Conservation (phyloP, 2,329 filamentous ascomycete species). For the Diaporthe batatas region DNA sequence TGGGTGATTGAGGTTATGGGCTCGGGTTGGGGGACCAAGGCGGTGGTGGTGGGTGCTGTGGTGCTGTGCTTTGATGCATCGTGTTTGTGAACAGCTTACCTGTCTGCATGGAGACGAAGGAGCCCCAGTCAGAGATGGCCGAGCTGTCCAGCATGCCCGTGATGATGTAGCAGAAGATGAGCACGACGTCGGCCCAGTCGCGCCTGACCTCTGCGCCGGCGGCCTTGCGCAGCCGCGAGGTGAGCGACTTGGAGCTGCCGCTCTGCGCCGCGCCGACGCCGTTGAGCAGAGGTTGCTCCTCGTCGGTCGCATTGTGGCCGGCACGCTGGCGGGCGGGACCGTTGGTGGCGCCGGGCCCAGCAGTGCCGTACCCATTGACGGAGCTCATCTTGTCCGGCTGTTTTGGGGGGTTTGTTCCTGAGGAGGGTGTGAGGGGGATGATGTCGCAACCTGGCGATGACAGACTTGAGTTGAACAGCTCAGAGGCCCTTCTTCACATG, state of each 20-base stretch:
- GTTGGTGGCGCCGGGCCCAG: slow-evolving; percentile 8
- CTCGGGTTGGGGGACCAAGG: no score
- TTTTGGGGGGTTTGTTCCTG: not conserved
- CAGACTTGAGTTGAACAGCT: not conserved
- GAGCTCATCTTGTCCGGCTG: slow-evolving; percentile 35
- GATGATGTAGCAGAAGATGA: slow-evolving; percentile 81
- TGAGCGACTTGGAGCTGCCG: slow-evolving; percentile 45
- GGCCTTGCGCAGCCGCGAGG: slow-evolving; percentile 49
- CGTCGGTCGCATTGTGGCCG: slow-evolving; percentile 43
- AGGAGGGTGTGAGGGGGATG: not conserved
- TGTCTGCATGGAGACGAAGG: slow-evolving; percentile 88
- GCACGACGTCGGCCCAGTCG: slow-evolving; percentile 74
- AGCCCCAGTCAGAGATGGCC: slow-evolving; percentile 81
- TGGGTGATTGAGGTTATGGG: no score
- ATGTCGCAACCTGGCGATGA: not conserved
- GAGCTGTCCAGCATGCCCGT: slow-evolving; percentile 84
- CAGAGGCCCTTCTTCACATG: slow-evolving; percentile 1
- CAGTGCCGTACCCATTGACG: slow-evolving; percentile 36
- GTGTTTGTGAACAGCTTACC: slow-evolving; percentile 57
- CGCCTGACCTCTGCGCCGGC: slow-evolving; percentile 66
- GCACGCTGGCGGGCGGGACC: slow-evolving; percentile 16
- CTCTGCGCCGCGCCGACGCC: slow-evolving; percentile 16
- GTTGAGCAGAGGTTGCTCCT: slow-evolving; percentile 54
- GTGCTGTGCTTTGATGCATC: no score
- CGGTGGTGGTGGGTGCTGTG: not conserved